These are phyloP conservation scores for Blumeria graminis DNA, from an alignment of 2,329 filamentous ascomycete genomes.

Conservation along the genomic window DNA sequence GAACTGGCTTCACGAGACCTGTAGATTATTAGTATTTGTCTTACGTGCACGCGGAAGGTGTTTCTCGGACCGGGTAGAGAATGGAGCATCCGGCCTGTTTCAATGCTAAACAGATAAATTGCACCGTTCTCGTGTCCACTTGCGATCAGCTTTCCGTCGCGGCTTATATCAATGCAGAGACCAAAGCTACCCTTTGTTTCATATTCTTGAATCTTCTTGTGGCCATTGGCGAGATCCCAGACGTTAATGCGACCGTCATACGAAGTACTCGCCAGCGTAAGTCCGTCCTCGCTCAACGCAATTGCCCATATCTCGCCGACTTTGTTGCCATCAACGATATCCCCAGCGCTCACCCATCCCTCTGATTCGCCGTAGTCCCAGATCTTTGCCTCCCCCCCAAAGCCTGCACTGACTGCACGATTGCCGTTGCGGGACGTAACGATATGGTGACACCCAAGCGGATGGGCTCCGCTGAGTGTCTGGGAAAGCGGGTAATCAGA, in stretches of 20 bases:
- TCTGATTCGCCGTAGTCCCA: constrained; percentile 43
- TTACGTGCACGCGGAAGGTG: not conserved
- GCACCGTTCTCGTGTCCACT: constrained; percentile 82
- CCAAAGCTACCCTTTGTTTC: constrained; percentile 89
- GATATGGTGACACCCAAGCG: constrained; percentile 78
- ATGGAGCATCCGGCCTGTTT: constrained; percentile 62
- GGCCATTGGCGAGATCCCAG: constrained; percentile 41
- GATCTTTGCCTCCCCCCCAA: constrained; percentile 67
- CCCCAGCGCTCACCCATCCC: constrained; percentile 22
- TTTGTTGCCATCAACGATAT: constrained; percentile 28
- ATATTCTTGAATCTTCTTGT: constrained; percentile 51
- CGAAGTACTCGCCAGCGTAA: constrained; percentile 65
- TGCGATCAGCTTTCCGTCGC: constrained; percentile 64
- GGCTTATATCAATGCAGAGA: constrained; percentile 57
- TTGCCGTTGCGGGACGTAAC: constrained; percentile 44
- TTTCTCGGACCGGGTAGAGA: constrained; percentile 45
- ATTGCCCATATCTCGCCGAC: constrained; percentile 68
- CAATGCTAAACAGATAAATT: constrained; percentile 88
- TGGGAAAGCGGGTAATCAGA: constrained; percentile 56
- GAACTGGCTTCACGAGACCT: constrained; percentile 72
- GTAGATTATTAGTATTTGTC: constrained; percentile 7
- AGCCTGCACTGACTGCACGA: constrained; percentile 61
- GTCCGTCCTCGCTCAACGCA: constrained; percentile 61
- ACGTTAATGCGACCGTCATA: constrained; percentile 75
- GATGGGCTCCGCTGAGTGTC: constrained; percentile 57